Base-by-base conservation (phyloP, 495 filamentous ascomycete species). In the Neurospora sp. region DNA sequence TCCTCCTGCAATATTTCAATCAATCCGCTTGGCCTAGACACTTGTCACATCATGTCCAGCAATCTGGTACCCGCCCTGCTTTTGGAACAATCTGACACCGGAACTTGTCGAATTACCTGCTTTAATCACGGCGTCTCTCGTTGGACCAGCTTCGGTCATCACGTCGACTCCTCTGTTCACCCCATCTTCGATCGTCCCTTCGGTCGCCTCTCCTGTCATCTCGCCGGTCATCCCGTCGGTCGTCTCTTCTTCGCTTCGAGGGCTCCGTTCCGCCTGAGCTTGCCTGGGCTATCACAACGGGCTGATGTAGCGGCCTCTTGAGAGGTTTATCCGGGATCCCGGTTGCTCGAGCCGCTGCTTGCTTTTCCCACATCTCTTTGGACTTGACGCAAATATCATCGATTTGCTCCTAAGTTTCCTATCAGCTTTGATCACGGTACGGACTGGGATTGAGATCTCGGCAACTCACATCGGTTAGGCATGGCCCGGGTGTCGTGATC, bases 341-440 rank as follows among this genome's bases (percentile, higher is more conserved):
- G 70, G 85, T 80, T 48, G 83, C 81, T 68, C 84, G 77, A 22
- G 86, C 86, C 18, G 85, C 86, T n/a, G 86, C 86, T 80, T 87
- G 84, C 75, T 79, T 84, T 75, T 87, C 85, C 85, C 85, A 87
- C 78, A 86, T 82, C 70, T 87, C 83, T 71, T 82, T 86, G 18
- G 85, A 87, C 79, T 87, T 87, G 46, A 82, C 70, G 77, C 86
- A 88, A 37, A 88, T 87, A 76, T 88, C 86, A 72, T 88, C 85
- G 59, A 88, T 88, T 77, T 88, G 86, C 79, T 87, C 85, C 86
- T 88, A 75, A 22, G 37, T 65, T 27, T 73, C 71, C 46, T 74
- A 79, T 84, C 77, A 82, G 27, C 22, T 8, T 37, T 65, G 22
- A 18, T 31, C 12, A 16, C 14, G 27, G 3, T 8, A 65, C 5